Evolutionary conservation across 2,329 filamentous ascomycete species (phyloP).

Genomic region (Diplodia seriata): DNA sequence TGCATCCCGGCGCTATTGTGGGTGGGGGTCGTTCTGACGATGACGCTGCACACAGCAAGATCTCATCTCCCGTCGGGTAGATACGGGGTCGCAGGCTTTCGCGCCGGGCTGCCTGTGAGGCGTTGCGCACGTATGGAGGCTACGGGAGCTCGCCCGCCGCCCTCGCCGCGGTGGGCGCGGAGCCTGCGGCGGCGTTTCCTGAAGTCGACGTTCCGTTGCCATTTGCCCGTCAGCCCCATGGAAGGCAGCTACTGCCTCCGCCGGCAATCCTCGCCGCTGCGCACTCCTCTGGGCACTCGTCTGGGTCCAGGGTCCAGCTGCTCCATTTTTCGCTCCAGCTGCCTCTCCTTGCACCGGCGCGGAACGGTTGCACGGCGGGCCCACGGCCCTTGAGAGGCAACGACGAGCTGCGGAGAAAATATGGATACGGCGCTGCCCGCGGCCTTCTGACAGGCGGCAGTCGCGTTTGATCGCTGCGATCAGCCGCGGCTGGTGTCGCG

Average conservation of each 20-base stretch:
- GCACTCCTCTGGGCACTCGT: too few species aligned
- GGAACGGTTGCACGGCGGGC: neutral
- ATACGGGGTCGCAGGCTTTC: too few species aligned
- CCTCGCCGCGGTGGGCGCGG: too few species aligned
- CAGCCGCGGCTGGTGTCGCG: conserved; percentile 11
- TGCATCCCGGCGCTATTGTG: neutral
- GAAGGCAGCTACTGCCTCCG: too few species aligned
- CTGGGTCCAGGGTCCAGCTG: conserved; percentile 2
- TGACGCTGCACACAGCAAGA: conserved; percentile 1
- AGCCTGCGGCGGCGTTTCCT: too few species aligned
- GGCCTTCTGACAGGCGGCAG: conserved; percentile 21
- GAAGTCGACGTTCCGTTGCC: too few species aligned
- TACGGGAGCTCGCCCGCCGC: too few species aligned
- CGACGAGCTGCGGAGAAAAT: conserved; percentile 17
- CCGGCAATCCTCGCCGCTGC: too few species aligned
- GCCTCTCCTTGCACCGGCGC: neutral
- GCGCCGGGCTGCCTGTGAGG: too few species aligned
- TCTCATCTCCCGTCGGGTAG: neutral
- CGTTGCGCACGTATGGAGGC: too few species aligned
- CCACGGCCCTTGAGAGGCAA: neutral
- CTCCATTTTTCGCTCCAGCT: neutral
- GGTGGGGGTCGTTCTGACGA: neutral
- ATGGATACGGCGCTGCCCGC: conserved; percentile 4
- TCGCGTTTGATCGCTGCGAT: conserved; percentile 19
- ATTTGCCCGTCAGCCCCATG: too few species aligned